These are phyloP conservation scores for Raffaelea deltoideospora DNA, from an alignment of 2,329 filamentous ascomycete species.

Conservation along the genomic window DNA sequence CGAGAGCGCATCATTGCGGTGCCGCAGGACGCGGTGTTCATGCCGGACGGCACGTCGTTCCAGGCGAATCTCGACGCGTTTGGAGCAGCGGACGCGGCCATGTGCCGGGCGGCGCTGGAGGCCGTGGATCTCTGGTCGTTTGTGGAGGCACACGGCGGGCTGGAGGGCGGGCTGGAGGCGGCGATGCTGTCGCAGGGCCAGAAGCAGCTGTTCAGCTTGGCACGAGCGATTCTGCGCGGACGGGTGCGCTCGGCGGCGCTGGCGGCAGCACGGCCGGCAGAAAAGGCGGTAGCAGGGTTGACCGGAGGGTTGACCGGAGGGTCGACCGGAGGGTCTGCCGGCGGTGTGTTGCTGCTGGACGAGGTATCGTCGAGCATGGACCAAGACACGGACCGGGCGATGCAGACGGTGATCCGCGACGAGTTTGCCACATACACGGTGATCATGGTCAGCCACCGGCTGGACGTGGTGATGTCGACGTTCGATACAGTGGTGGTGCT, in stretches of 20 bases:
- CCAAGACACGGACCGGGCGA: constrained; percentile 22
- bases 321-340: not conserved
- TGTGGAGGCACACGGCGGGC: constrained; percentile 9
- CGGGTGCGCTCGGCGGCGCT: constrained; percentile 4
- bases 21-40: constrained; percentile 38
- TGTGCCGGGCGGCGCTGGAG: constrained; percentile 21
- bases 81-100: constrained; percentile 11
- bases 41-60: constrained; percentile 23
- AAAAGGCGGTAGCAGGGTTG: too few relatives aligned
- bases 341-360: constrained; percentile 21
- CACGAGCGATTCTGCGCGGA: constrained; percentile 36
- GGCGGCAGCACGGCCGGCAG: not conserved
- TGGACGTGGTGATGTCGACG: constrained; percentile 36
- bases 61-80: constrained; percentile 27
- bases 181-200: constrained; percentile 42
- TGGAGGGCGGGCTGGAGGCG: constrained; percentile 24
- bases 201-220: constrained; percentile 48
- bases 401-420: constrained; percentile 23
- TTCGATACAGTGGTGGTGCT: constrained; percentile 33
- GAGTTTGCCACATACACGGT: constrained; percentile 36
- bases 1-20: constrained; percentile 34
- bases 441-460: constrained; percentile 28
- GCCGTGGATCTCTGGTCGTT: constrained; percentile 18
- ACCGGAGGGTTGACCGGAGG: too few relatives aligned
- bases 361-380: constrained; percentile 28